Conservation (phyloP, 352 stramenopile genomes). For the Phytophthora fragariae region DNA sequence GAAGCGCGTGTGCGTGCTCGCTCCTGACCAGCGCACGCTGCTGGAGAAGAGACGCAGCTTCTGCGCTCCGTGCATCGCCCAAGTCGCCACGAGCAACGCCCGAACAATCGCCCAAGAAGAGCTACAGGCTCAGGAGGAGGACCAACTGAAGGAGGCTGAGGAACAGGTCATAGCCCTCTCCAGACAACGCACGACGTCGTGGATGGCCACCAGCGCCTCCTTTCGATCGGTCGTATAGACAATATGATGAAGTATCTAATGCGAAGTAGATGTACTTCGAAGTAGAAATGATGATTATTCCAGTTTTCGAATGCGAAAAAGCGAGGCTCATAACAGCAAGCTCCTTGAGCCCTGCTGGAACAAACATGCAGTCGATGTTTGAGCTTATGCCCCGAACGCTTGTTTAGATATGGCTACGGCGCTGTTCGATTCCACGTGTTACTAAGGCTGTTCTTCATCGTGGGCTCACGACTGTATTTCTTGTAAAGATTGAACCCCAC, state of each 20-base stretch:
- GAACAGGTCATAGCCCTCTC: constrained; percentile 7
- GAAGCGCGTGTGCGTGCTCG: constrained; percentile 32
- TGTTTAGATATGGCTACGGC: too few relatives aligned
- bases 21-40: constrained; percentile 21
- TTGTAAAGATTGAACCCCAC: too few relatives aligned
- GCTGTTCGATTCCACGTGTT: too few relatives aligned
- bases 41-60: constrained; percentile 29
- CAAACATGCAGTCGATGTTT: too few relatives aligned
- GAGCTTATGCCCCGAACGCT: too few relatives aligned
- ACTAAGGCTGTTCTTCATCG: too few relatives aligned
- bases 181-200: constrained; percentile 28
- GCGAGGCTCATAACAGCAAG: too few relatives aligned
- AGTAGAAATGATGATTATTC: too few relatives aligned
- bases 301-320: too few relatives aligned
- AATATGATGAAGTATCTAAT: background rate
- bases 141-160: constrained; percentile 7
- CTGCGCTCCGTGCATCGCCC: constrained; percentile 31
- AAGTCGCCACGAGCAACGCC: constrained; percentile 26
- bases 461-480: too few relatives aligned
- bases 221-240: constrained; percentile 22
- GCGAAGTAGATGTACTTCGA: too few relatives aligned
- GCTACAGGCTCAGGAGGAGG: constrained; percentile 14
- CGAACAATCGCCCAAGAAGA: constrained; percentile 33
- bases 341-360: too few relatives aligned
- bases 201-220: constrained; percentile 22